A percentile compares a stretch with the other conserved stretches of the same genome.
phyloP scores from a whole-genome alignment of 257 asterid genomes.

The Nicotiana obtusifolia region DNA sequence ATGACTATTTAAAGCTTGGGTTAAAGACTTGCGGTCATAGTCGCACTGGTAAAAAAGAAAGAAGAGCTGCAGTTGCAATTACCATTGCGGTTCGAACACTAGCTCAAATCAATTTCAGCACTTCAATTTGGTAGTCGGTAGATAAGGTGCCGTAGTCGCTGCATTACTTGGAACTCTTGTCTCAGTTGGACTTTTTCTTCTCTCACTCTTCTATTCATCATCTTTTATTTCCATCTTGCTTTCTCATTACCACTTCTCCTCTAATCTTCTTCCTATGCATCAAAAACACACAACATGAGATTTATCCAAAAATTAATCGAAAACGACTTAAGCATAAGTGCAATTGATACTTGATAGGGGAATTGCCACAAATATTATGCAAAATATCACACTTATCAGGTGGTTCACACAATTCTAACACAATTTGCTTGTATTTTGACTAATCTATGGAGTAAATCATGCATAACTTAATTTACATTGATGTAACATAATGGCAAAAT shows the following conservation, averaged over 20 bases:
- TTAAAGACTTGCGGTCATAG: neutral
- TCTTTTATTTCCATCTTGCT: neutral
- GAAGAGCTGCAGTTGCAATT: neutral
- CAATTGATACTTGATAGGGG: neutral
- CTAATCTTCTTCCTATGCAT: neutral
- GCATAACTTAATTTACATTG: neutral
- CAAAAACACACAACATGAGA: neutral
- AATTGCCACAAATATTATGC: neutral
- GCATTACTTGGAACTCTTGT: neutral
- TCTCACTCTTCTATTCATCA: neutral
- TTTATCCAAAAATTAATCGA: neutral
- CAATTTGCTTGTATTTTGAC: neutral
- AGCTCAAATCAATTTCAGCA: neutral
- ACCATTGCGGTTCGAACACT: neutral
- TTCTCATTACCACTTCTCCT: neutral
- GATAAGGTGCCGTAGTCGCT: neutral
- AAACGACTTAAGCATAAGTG: neutral
- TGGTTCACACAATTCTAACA: neutral
- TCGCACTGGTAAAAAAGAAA: neutral
- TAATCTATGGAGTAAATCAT: neutral
- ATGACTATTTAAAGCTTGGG: neutral
- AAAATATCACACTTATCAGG: neutral
- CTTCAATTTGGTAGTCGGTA: neutral
- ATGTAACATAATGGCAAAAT: too few species aligned
- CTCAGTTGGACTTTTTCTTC: neutral